Evolutionary conservation across 306 rosid species (phyloP).

Genomic region (Corylus americana): DNA sequence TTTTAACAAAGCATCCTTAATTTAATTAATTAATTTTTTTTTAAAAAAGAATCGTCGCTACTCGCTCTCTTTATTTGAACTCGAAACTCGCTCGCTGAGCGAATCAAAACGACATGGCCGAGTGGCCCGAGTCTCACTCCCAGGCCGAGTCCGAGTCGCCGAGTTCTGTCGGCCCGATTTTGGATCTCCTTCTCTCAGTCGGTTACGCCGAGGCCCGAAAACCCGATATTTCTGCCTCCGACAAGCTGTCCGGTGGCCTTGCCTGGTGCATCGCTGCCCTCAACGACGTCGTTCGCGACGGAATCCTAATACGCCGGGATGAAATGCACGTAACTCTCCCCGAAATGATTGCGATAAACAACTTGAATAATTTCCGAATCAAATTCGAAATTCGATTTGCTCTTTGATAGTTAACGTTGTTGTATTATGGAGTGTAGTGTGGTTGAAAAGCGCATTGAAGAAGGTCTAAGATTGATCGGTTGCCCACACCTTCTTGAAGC

Average conservation of each 20-base stretch:
- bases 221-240: conserved; percentile 27
- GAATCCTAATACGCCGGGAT: conserved; percentile 3
- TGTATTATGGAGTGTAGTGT: conserved; percentile 29
- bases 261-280: conserved; percentile 45
- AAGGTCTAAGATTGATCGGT: conserved; percentile 41
- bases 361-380: not conserved
- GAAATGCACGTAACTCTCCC: conserved; percentile 37
- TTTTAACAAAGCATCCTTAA: no score
- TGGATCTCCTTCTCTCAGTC: conserved; percentile 33
- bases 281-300: conserved; percentile 16
- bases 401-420: not conserved
- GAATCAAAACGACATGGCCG: conserved; percentile 29
- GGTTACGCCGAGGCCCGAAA: conserved; percentile 34
- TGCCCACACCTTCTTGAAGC: conserved; percentile 48
- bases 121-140: conserved; percentile 25
- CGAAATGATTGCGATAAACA: not conserved
- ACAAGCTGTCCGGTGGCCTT: conserved; percentile 39
- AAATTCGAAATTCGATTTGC: not conserved
- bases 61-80: no score
- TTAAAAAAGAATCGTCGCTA: no score
- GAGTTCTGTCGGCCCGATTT: conserved; percentile 21
- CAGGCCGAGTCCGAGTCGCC: conserved; percentile 3
- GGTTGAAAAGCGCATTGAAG: conserved; percentile 35
- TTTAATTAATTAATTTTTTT: no score
- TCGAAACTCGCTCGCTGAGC: conserved; percentile 8